Percentiles rank a stretch among this genome's conserved stretches.
phyloP scores from a whole-genome alignment of 305 asterid genomes.

The Rubia balearica region DNA sequence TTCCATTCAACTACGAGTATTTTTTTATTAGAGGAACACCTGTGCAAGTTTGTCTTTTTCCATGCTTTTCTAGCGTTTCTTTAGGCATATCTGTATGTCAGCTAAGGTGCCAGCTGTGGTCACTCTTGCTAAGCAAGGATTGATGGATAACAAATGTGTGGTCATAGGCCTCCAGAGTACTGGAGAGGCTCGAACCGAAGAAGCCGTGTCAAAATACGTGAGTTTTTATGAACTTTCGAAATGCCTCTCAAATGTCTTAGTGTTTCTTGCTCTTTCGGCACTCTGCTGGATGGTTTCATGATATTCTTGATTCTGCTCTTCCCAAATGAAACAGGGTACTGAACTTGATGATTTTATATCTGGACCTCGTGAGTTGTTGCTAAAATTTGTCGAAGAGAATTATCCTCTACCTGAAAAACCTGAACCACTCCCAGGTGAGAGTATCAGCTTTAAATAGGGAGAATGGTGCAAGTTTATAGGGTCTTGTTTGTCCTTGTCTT shows the following conservation, averaged over 20 bases:
- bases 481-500: neutral
- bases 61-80: constrained; percentile 72
- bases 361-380: constrained; percentile 95
- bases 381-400: constrained; percentile 93
- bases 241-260: constrained; percentile 10
- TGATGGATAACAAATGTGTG: constrained; percentile 71
- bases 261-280: neutral
- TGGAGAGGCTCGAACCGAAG: constrained; percentile 98
- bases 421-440: constrained; percentile 69
- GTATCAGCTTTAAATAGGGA: neutral
- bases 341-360: constrained; percentile 97
- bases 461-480: neutral
- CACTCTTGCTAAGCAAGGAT: constrained; percentile 72
- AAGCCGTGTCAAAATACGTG: constrained; percentile 93
- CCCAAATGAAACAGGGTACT: constrained; percentile 47
- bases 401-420: constrained; percentile 96
- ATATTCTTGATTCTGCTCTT: constrained; percentile 11
- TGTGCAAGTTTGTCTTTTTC: constrained; percentile 22
- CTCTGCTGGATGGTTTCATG: neutral
- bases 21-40: neutral
- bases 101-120: constrained; percentile 97
- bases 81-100: constrained; percentile 93
- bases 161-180: constrained; percentile 97
- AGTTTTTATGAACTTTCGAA: constrained; percentile 18
- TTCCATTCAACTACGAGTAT: neutral